Evolutionary conservation across 306 rosid genomes (phyloP), one percentile per base, ranked within the genome.

Genomic region (Cicer yamashitae): DNA sequence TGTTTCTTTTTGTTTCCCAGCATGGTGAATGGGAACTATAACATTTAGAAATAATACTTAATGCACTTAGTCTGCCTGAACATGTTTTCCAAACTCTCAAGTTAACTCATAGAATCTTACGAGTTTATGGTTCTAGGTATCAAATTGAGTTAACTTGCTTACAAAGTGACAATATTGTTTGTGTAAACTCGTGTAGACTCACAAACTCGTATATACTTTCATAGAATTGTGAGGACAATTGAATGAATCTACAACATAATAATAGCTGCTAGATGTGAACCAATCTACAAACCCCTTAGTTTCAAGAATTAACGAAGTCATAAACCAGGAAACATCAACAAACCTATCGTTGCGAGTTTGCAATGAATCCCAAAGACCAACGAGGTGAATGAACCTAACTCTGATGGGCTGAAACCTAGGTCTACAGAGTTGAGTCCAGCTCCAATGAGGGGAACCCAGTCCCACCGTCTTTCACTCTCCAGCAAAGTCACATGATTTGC

Each of bases 41-140:
- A 43, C 40, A 44, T 37, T 48, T 47, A 11, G 39, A 72, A 37
- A 61, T 0, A 74, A 74, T 53, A 15, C 71, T 15, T 66, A 40
- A 43, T 17, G 15, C 48, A 25, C 58, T 44, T 63, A 56, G 67
- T 70, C 57, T 71, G 70, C 75, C 50, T 22, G 48, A 71, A 14
- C 37, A 7, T 59, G 10, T 60, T 60, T 60, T 41, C 37, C 66
- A 60, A 60, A 34, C 44, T 60, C 66, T 2, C 44, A 34, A 34
- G 18, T 60, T 60, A 60, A 13, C 66, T 60, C 44, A 7, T 60
- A 34, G 39, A 60, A 34, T 7, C 11, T 60, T 60, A 43, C 46
- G 46, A 43, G 46, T 8, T 43, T 43, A 12, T 6, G 44, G 7
- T 60, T 60, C 66, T 60, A 13, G 44, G 10, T n/a, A 60, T 60